Percentiles rank a stretch among this genome's conserved stretches.
phyloP scores from a whole-genome alignment of 2,329 filamentous ascomycete species.

The Sarocladium brachiariae region DNA sequence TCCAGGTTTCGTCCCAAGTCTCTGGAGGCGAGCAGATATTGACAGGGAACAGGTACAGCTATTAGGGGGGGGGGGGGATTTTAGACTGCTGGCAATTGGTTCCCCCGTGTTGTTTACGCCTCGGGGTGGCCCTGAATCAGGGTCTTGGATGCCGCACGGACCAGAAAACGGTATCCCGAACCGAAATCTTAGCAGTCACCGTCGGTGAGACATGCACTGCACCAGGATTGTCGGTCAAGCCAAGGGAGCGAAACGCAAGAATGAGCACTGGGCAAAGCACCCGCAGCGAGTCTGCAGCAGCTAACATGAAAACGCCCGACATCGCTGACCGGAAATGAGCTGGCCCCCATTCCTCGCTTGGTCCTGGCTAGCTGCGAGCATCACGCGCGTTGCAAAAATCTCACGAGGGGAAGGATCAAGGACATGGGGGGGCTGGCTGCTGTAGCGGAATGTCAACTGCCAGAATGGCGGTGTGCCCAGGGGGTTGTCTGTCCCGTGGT shows the following conservation, averaged over 20 bases:
- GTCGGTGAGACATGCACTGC: constrained; percentile 8
- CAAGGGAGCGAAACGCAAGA: constrained; percentile 5
- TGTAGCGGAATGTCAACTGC: no score
- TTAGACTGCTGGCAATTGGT: neutral
- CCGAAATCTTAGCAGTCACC: constrained; percentile 1
- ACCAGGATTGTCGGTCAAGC: constrained; percentile 5
- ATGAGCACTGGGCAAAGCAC: constrained; percentile 2
- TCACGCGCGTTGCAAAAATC: constrained; percentile 7
- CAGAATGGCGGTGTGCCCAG: constrained; percentile 8
- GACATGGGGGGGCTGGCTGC: neutral
- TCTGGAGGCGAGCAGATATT: neutral
- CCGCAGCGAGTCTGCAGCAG: constrained; percentile 5
- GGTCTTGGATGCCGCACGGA: neutral
- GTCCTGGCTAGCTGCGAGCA: constrained; percentile 6
- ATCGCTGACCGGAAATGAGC: constrained; percentile 7
- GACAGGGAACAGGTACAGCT: constrained; percentile 5
- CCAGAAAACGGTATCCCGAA: constrained; percentile 9
- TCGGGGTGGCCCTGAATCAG: neutral
- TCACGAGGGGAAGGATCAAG: neutral
- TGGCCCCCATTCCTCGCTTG: constrained; percentile 7
- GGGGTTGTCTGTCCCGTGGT: neutral
- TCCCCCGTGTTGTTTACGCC: neutral
- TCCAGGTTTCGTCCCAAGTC: constrained; percentile 7
- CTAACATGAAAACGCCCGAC: neutral
- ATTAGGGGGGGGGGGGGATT: neutral